phyloP scores from a whole-genome alignment of 208 protist species.

The Spongospora subterranea region DNA sequence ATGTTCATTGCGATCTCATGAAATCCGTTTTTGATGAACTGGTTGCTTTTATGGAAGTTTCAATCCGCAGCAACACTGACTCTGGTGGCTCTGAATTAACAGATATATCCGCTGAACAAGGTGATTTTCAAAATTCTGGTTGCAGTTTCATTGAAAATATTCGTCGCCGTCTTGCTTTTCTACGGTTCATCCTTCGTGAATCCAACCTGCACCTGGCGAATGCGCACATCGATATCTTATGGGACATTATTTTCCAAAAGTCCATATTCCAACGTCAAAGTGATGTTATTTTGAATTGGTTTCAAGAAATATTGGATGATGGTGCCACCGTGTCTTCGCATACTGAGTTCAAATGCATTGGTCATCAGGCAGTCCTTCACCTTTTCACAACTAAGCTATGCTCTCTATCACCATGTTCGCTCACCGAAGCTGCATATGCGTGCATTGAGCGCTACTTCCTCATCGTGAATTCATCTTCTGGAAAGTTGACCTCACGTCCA shows the following conservation, averaged over 20 bases:
- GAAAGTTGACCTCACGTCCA: neutral
- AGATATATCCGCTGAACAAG: neutral
- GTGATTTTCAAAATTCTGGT: neutral
- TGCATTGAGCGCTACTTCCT: slow-evolving; percentile 55
- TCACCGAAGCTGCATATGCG: slow-evolving; percentile 3
- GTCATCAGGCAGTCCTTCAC: neutral
- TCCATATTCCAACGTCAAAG: neutral
- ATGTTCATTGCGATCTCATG: neutral
- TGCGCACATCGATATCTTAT: slow-evolving; percentile 26
- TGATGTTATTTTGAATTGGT: slow-evolving; percentile 10
- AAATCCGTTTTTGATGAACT: slow-evolving; percentile 16
- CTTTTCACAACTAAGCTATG: slow-evolving; percentile 10
- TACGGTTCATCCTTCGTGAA: neutral
- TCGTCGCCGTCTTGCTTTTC: neutral
- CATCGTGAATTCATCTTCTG: neutral
- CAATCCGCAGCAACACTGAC: neutral
- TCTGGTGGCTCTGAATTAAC: neutral
- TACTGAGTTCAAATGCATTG: neutral
- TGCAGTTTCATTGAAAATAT: slow-evolving; percentile 11
- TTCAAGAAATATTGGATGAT: slow-evolving; percentile 9
- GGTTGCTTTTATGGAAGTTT: neutral
- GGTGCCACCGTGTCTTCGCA: neutral
- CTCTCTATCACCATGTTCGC: neutral
- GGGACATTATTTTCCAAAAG: neutral
- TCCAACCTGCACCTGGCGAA: neutral